These are phyloP conservation scores for Pittosporum tobira DNA, from an alignment of 129 eudicot species.

Conservation along the genomic window DNA sequence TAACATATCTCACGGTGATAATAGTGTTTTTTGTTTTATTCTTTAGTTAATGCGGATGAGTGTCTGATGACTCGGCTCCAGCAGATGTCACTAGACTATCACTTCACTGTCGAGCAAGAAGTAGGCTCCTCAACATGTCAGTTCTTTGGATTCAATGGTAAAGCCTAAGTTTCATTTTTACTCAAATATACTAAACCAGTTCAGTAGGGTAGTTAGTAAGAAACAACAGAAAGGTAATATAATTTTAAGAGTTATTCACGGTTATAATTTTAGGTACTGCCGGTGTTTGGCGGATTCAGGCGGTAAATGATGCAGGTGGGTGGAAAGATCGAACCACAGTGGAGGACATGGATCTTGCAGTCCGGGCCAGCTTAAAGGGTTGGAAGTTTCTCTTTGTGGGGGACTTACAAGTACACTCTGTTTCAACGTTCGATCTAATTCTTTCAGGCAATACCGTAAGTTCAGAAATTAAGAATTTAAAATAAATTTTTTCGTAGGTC, in stretches of 20 bases:
- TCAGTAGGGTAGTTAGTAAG: neutral
- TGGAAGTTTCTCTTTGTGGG: constrained; percentile 87
- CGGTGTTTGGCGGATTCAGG: constrained; percentile 75
- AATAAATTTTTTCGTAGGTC: constrained; percentile 28
- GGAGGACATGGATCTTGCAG: constrained; percentile 90
- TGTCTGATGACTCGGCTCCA: constrained; percentile 83
- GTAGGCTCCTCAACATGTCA: constrained; percentile 75
- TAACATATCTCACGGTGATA: constrained; percentile 6
- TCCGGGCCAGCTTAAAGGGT: constrained; percentile 70
- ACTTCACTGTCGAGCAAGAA: constrained; percentile 80
- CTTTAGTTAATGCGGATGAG: constrained; percentile 67
- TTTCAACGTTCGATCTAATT: neutral
- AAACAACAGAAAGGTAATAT: neutral
- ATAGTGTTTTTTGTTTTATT: constrained; percentile 7
- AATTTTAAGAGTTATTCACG: neutral
- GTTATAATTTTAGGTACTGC: constrained; percentile 52
- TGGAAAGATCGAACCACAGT: constrained; percentile 93
- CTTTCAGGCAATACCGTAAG: constrained; percentile 1
- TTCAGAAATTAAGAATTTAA: constrained; percentile 14
- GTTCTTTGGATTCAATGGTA: constrained; percentile 87
- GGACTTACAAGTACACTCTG: constrained; percentile 37
- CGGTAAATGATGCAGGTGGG: constrained; percentile 78
- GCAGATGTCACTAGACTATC: constrained; percentile 84
- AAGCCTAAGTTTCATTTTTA: constrained; percentile 2
- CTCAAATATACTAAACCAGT: neutral